Percentiles rank a stretch among this genome's conserved stretches.
Conservation (phyloP, 2,329 filamentous ascomycete genomes). For the Zelopaecilomyces penicillatus region DNA sequence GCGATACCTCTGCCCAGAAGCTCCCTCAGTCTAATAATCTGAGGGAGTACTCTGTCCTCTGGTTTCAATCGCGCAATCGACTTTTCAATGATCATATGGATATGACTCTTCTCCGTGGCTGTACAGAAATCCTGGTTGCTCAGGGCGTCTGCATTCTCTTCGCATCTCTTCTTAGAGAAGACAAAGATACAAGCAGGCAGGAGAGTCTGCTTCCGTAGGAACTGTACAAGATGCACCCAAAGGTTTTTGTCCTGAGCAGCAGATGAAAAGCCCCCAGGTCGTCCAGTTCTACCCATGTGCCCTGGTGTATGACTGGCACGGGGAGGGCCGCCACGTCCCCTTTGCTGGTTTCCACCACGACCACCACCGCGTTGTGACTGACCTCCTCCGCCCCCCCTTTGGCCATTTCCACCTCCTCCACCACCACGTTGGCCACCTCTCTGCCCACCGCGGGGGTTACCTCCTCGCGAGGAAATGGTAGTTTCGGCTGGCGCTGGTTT, state of each 20-base stretch:
- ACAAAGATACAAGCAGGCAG: constrained; percentile 95
- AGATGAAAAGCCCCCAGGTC: constrained; percentile 77
- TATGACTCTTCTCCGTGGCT: constrained; percentile 87
- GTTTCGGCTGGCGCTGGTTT: constrained; percentile 49
- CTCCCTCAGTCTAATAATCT: constrained; percentile 81
- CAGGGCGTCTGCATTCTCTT: constrained; percentile 92
- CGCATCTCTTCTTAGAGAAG: constrained; percentile 95
- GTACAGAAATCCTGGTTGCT: constrained; percentile 94
- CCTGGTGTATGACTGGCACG: constrained; percentile 58
- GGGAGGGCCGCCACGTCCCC: constrained; percentile 44
- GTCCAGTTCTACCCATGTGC: constrained; percentile 83
- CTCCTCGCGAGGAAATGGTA: constrained; percentile 28
- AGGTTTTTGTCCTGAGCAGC: constrained; percentile 91
- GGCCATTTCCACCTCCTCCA: constrained; percentile 36
- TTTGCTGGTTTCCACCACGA: constrained; percentile 43
- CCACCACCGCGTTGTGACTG: constrained; percentile 35
- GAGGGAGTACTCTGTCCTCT: constrained; percentile 82
- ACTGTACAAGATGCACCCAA: constrained; percentile 93
- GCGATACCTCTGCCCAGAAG: constrained; percentile 82
- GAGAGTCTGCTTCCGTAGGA: constrained; percentile 76
- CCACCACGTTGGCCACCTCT: constrained; percentile 33
- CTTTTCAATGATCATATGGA: constrained; percentile 95
- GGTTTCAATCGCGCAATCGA: constrained; percentile 85
- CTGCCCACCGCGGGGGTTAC: constrained; percentile 26
- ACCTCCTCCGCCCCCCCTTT: constrained; percentile 37